Base-by-base conservation (phyloP, 2,329 filamentous ascomycete species). In the Sporothrix phasma region DNA sequence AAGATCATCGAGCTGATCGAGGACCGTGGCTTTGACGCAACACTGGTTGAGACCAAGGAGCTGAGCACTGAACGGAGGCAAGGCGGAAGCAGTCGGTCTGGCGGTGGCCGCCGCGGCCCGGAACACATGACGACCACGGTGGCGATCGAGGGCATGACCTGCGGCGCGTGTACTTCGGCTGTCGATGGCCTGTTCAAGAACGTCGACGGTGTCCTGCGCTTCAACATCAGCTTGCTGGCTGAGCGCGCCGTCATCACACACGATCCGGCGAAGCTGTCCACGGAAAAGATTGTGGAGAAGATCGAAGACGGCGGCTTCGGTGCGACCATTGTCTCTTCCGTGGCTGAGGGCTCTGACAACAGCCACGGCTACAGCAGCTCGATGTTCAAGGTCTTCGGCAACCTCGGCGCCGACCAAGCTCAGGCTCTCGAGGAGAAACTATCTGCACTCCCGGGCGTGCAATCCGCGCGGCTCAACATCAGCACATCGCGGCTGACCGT, bases 141-240 rank as follows among this genome's bases (percentile, higher is more conserved):
- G 19, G 86, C 89, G 4, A 90, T 99, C 63, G 90, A 94, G 69
- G 94, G 94, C 60, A 99, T 99, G 94, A 99, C 94, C 1, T 97
- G 94, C 73, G 93, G 93, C 24, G 91, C 94, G 47, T 99, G 94
- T 75, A 97, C 94, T 0, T 93, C 93, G 1, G 92, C 93, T 5
- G 86, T 97, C 1, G 90, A 97, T 71, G 82, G 84, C 60, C 91
- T 89, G 3, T 94, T 99, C 76, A 84, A 85, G 69, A 84, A 83
- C 67, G 76, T 93, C 1, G 85, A 89, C 10, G 94, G 94, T 24
- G 75, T 97, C 17, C 73, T 91, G 64, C 90, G 92, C 68, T 96
- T 97, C 79, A 96, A 96, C 72, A 95, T 99, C 74, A 96, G 91
- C 75, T 79, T 99, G 69, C 81, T 97, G 37, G 95, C 94, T 3